Conservation (phyloP, 2,329 filamentous ascomycete species). For the Apiospora marii region DNA sequence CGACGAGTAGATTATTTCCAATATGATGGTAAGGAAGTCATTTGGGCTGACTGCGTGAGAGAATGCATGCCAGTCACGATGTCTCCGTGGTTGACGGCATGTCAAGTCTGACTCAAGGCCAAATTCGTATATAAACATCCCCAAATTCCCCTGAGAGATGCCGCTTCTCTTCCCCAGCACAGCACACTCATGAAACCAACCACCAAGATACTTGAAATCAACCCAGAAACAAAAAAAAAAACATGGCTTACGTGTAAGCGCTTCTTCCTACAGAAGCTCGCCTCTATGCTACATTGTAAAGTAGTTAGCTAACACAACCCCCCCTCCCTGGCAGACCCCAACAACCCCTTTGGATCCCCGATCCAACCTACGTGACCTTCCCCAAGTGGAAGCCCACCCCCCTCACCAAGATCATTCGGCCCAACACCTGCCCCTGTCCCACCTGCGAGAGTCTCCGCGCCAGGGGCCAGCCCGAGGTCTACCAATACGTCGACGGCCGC, state of each 20-base stretch:
- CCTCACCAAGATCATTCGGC: too few relatives aligned
- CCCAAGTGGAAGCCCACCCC: background rate
- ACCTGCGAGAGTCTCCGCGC: background rate
- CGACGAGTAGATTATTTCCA: background rate
- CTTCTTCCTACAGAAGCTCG: background rate
- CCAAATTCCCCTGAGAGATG: background rate
- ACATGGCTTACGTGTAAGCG: background rate
- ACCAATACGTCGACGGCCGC: background rate
- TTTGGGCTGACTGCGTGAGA: background rate
- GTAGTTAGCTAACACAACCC: background rate
- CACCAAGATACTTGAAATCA: background rate
- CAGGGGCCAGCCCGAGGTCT: background rate
- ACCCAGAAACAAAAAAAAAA: background rate
- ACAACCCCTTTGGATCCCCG: background rate
- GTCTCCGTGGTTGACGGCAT: background rate
- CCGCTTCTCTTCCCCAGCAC: background rate
- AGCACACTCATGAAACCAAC: background rate
- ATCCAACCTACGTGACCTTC: background rate
- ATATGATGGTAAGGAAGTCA: background rate
- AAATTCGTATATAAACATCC: background rate
- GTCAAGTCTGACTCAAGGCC: background rate
- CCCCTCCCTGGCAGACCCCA: background rate
- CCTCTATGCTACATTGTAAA: background rate
- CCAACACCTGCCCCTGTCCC: background rate
- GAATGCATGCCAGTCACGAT: background rate